Evolutionary conservation across 352 stramenopile genomes (phyloP).

Genomic region (Phytophthora hybrid): DNA sequence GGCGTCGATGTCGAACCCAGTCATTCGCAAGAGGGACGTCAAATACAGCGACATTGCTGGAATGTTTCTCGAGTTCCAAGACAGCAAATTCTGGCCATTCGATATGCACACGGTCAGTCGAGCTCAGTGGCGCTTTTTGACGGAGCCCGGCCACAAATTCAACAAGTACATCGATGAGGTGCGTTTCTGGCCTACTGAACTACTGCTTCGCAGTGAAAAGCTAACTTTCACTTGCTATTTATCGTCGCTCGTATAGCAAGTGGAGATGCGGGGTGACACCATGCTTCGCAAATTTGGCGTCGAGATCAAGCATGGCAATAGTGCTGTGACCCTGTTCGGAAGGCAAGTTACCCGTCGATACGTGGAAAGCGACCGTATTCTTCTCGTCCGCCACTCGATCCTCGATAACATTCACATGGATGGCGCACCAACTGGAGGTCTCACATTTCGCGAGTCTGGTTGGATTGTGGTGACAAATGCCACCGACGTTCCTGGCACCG

Average conservation of each 20-base stretch:
- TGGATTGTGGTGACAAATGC: conserved; percentile 45
- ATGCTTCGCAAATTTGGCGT: conserved; percentile 34
- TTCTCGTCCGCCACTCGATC: conserved; percentile 37
- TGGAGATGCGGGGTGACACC: not conserved
- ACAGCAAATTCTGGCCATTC: conserved; percentile 42
- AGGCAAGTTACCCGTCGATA: conserved; percentile 39
- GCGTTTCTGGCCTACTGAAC: not conserved
- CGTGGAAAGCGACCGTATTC: conserved; percentile 23
- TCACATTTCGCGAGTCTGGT: conserved; percentile 35
- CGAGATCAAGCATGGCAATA: conserved; percentile 29
- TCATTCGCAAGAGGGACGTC: conserved; percentile 28
- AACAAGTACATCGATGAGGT: conserved; percentile 42
- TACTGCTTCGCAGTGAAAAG: not conserved
- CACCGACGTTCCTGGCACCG: conserved; percentile 17
- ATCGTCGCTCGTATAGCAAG: not conserved
- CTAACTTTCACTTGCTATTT: conserved; percentile 1
- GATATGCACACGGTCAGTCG: conserved; percentile 22
- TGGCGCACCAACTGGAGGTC: conserved; percentile 2
- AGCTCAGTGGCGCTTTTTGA: conserved; percentile 38
- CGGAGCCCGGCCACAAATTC: conserved; percentile 30
- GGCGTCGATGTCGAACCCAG: conserved; percentile 14
- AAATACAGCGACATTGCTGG: conserved; percentile 30
- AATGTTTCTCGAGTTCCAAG: conserved; percentile 44
- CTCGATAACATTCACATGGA: conserved; percentile 25
- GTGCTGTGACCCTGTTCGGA: conserved; percentile 22